Base-by-base conservation (phyloP, 2,329 filamentous ascomycete species). In the Xylariaceae sp. region DNA sequence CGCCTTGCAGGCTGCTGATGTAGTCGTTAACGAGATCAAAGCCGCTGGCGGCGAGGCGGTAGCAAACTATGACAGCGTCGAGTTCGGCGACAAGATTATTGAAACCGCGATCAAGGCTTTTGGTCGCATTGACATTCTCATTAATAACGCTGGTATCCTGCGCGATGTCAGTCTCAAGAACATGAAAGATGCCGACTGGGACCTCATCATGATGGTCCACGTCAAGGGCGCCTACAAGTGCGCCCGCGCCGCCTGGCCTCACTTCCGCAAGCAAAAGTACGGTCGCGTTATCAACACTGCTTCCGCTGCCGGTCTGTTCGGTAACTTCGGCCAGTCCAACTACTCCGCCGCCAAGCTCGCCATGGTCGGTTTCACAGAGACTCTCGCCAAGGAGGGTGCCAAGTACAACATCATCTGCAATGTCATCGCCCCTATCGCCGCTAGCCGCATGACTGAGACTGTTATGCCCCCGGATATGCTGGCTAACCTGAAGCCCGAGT, bases 221-320 rank as follows among this genome's bases (percentile, higher is more conserved):
- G 87, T 97, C 70, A 89, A 86, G 73, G 94, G 94, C 69, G 88
- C 92, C 71, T 99, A 96, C 83, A 97, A 96, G 85, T 96, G 90
- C 75, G 84, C 94, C 62, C 88, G 87, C 75, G 94, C 94, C 64
- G 94, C 94, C 55, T 99, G 94, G 93, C 92, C 93, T 61, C 82
- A 97, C 77, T 97, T 99, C 84, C 85, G 93, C 72, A 97, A 97
- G 80, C 94, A 99, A 79, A 97, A 97, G 85, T 99, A 90, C 74
- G 94, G 94, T 64, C 86, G 94, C 70, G 82, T 99, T 67, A 96
- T 99, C 79, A 97, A 95, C 82, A 97, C 94, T 23, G 86, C 93
- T 44, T 97, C 93, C n/a, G 92, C 92, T 59, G 92, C 94, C 63
- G 94, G 94, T 70, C 82, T 99, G 56, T 97, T 96, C 74, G 94